Base-by-base conservation (phyloP, 805 yeast genomes). In the Barnettozyma pratensis region DNA sequence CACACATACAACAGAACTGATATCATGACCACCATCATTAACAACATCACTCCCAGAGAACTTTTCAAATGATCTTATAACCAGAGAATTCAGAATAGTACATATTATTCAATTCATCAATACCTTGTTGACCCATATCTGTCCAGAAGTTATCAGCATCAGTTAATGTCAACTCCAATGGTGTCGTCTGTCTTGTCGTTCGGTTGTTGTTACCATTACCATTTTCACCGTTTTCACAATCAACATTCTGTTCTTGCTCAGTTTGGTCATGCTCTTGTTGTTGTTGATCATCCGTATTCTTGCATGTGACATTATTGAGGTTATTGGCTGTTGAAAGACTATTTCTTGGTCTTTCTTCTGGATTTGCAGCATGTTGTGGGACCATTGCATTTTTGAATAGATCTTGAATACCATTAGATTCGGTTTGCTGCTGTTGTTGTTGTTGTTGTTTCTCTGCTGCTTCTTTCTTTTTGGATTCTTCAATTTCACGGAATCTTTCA, bases 31-130 rank as follows among this genome's bases (percentile, higher is more conserved):
- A 19, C 19, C 19, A 19, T 19, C 19, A 19, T 19, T 19, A 19
- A 19, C 19, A n/a, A 36, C 5, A 8, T 35, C 36, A 14, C n/a
- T 30, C 7, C 27, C 27, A 40, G 11, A 19, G 12, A 19, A 25
- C 28, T 25, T 32, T 25, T 49, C 32, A 50, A 19, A 50, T 52
- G 30, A 57, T 46, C 36, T 51, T 61, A 48, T 58, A 61, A 25
- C 64, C 63, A 5, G 63, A 52, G 52, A 58, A 61, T 38, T 61
- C 65, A 8, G 57, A 53, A 50, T 57, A 51, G 28, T 60, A 60
- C 61, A 60, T 54, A 39, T 56, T 59, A 42, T 55, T 58, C 46
- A 61, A 44, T 41, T 57, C 61, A 40, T 59, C 59, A 35, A 58
- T 40, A 1, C 62, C 64, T 39, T 56, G 58, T 36, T 56, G 62